A percentile compares a stretch with the other conserved stretches of the same genome.
Conservation (phyloP, 1,139 yeast genomes). For the Petasospora fabianii region DNA sequence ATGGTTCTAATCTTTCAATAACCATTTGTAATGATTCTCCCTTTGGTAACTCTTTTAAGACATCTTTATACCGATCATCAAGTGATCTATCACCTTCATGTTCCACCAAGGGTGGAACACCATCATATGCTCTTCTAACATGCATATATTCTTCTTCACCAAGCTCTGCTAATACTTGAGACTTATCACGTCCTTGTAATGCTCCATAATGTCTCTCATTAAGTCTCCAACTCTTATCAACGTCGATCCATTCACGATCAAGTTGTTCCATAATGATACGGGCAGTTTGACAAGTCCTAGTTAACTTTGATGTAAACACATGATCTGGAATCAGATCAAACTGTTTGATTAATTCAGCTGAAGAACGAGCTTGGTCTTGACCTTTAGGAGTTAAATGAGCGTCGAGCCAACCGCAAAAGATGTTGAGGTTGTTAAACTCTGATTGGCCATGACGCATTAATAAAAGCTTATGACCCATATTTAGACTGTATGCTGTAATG, state of each 20-base stretch:
- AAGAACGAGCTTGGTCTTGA: slow-evolving; percentile 53
- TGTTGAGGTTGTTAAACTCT: slow-evolving; percentile 64
- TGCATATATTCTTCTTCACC: slow-evolving; percentile 62
- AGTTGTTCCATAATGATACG: slow-evolving; percentile 59
- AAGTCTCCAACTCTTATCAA: slow-evolving; percentile 76
- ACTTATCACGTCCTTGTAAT: slow-evolving; percentile 67
- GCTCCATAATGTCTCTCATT: slow-evolving; percentile 80
- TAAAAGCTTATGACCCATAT: slow-evolving; percentile 42
- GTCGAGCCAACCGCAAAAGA: slow-evolving; percentile 86
- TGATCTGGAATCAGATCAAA: slow-evolving; percentile 45
- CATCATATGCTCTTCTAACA: slow-evolving; percentile 64
- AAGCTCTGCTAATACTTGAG: slow-evolving; percentile 45
- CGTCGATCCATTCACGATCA: slow-evolving; percentile 86
- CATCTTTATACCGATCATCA: slow-evolving; percentile 45
- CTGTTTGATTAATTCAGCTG: slow-evolving; percentile 49
- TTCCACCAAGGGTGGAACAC: slow-evolving; percentile 59
- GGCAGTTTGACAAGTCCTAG: slow-evolving; percentile 65
- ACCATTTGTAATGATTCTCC: slow-evolving; percentile 73
- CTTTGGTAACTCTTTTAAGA: slow-evolving; percentile 43
- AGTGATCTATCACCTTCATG: slow-evolving; percentile 28
- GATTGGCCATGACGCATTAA: slow-evolving; percentile 75
- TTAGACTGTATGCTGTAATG: too few species aligned
- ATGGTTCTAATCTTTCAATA: slow-evolving; percentile 56
- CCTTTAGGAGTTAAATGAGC: slow-evolving; percentile 62
- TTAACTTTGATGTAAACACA: slow-evolving; percentile 61